Conservation (phyloP, 441 rosid species). For the Brassica balearica region DNA sequence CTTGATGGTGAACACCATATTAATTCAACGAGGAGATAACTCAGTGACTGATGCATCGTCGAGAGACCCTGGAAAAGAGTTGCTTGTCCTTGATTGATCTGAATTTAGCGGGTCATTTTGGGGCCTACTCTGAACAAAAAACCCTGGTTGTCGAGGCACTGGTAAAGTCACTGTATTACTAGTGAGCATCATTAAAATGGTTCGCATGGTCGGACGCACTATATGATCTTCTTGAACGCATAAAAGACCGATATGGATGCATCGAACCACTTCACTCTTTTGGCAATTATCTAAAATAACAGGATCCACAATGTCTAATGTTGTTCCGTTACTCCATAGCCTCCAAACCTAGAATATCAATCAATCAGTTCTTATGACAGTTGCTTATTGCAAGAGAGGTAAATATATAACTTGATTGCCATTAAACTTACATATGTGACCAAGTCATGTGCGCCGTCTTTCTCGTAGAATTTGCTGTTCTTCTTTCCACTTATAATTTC, state of each 20-base stretch:
- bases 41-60: neutral
- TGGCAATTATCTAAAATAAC: constrained; percentile 17
- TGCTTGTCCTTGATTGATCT: neutral
- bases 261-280: constrained; percentile 41
- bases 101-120: constrained; percentile 8
- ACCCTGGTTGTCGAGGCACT: constrained; percentile 25
- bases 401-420: neutral
- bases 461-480: neutral
- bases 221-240: constrained; percentile 52
- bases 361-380: neutral
- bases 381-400: constrained; percentile 1
- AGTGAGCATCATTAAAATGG: constrained; percentile 35
- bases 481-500: constrained; percentile 13
- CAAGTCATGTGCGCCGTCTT: neutral
- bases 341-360: constrained; percentile 50
- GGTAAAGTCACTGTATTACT: constrained; percentile 30
- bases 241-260: constrained; percentile 51
- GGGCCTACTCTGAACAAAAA: constrained; percentile 18
- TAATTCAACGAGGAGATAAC: neutral
- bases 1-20: neutral
- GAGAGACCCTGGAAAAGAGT: neutral
- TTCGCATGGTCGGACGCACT: constrained; percentile 41
- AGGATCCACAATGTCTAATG: constrained; percentile 46
- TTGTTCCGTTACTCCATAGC: constrained; percentile 46
- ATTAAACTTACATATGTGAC: neutral